phyloP scores from a whole-genome alignment of 2,329 filamentous ascomycete genomes.

The Apiospora phragmitis region DNA sequence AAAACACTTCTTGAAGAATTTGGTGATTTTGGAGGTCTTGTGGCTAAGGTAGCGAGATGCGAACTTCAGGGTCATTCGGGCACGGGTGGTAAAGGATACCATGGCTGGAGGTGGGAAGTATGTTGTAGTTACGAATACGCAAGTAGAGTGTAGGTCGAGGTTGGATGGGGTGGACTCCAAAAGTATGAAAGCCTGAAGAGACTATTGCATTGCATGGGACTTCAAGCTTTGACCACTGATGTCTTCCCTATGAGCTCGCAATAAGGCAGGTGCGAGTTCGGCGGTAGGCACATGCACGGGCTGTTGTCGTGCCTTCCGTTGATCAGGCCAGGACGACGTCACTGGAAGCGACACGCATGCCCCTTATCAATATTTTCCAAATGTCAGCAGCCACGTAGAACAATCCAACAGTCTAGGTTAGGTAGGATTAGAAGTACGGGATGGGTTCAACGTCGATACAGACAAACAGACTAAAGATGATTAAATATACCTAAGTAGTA shows the following conservation, averaged over 20 bases:
- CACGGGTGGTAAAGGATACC: slow-evolving; percentile 1
- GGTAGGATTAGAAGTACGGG: too few relatives aligned
- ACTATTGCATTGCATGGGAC: background rate
- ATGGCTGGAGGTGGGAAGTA: background rate
- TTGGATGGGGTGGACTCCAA: background rate
- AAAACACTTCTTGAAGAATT: slow-evolving; percentile 1
- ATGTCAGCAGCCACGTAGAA: too few relatives aligned
- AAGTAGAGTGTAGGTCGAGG: background rate
- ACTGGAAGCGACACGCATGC: too few relatives aligned
- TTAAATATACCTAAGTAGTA: too few relatives aligned
- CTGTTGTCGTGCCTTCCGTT: background rate
- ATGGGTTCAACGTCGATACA: too few relatives aligned
- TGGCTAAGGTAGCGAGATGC: background rate
- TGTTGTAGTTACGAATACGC: too few relatives aligned
- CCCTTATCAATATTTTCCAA: too few relatives aligned
- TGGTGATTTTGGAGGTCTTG: background rate
- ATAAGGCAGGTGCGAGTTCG: background rate
- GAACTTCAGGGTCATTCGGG: background rate
- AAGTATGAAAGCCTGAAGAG: background rate
- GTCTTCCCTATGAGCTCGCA: too few relatives aligned
- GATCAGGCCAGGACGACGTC: background rate
- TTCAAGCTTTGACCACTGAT: background rate
- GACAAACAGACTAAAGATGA: too few relatives aligned
- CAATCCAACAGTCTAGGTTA: too few relatives aligned
- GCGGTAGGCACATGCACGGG: too few relatives aligned